Conservation (phyloP, 2,329 filamentous ascomycete species). For the Aspergillus floridensis region DNA sequence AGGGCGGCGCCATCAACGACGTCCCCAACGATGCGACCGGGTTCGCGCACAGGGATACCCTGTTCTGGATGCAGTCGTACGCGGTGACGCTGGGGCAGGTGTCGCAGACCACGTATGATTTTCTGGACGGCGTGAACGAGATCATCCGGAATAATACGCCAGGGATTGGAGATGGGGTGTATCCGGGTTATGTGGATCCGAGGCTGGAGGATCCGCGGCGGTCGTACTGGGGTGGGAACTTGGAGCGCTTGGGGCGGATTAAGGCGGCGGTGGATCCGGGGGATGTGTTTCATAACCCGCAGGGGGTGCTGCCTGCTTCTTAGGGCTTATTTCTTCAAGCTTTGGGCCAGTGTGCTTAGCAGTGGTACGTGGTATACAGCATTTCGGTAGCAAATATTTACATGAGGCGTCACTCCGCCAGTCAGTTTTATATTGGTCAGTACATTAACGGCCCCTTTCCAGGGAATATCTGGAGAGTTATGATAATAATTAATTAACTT, state of each 20-base stretch:
- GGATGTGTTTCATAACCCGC: constrained; percentile 6
- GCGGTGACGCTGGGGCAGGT: constrained; percentile 51
- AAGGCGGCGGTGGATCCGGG: constrained; percentile 2
- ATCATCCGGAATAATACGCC: constrained; percentile 2
- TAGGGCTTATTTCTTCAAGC: constrained; percentile 17
- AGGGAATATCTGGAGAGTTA: no score
- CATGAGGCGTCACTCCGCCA: no score
- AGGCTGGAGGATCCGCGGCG: background rate
- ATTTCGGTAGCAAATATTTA: no score
- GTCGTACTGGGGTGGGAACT: constrained; percentile 5
- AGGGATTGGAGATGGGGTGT: background rate
- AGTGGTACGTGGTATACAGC: no score
- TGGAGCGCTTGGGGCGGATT: background rate
- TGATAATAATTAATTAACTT: no score
- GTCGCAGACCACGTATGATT: constrained; percentile 47
- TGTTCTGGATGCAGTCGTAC: constrained; percentile 65
- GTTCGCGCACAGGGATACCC: constrained; percentile 62
- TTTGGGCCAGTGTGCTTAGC: no score
- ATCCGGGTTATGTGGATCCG: constrained; percentile 2
- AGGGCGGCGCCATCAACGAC: constrained; percentile 60
- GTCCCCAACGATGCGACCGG: constrained; percentile 56
- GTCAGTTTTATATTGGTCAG: no score
- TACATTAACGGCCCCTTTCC: no score
- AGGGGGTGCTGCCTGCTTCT: constrained; percentile 3
- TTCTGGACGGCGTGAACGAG: constrained; percentile 49